These are phyloP conservation scores for Colletotrichum nymphaeae DNA, from an alignment of 2,329 filamentous ascomycete genomes.

Conservation along the genomic window DNA sequence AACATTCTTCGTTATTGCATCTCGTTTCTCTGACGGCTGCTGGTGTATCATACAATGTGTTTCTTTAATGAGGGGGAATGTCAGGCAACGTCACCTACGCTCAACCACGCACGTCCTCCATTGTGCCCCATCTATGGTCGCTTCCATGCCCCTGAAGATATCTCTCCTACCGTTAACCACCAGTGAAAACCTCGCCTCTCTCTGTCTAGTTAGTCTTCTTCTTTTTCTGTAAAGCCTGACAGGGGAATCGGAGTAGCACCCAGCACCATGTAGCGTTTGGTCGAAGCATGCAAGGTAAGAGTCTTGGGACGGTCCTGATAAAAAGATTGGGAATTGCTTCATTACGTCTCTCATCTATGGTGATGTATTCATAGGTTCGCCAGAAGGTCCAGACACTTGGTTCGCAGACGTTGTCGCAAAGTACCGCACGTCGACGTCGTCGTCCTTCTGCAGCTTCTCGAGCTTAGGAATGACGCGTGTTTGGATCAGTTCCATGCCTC, in stretches of 20 bases:
- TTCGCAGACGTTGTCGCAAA: slow-evolving; percentile 92
- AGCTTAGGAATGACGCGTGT: slow-evolving; percentile 89
- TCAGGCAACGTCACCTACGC: slow-evolving; percentile 18
- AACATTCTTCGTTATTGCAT: slow-evolving; percentile 13
- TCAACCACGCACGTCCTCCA: neutral
- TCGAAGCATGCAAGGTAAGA: slow-evolving; percentile 26
- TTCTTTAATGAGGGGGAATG: slow-evolving; percentile 4
- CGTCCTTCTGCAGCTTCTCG: slow-evolving; percentile 95
- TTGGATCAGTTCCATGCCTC: slow-evolving; percentile 83
- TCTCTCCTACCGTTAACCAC: neutral
- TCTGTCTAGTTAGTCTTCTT: slow-evolving; percentile 17
- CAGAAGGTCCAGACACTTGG: slow-evolving; percentile 61
- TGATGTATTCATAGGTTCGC: slow-evolving; percentile 74
- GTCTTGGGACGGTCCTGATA: slow-evolving; percentile 17
- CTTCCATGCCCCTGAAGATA: slow-evolving; percentile 1
- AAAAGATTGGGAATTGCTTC: slow-evolving; percentile 63
- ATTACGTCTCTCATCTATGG: slow-evolving; percentile 67
- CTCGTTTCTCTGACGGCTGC: slow-evolving; percentile 21
- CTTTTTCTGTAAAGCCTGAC: slow-evolving; percentile 5
- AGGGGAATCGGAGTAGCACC: slow-evolving; percentile 17
- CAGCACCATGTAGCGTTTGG: slow-evolving; percentile 14
- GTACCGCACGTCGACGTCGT: slow-evolving; percentile 97
- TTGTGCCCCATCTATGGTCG: neutral
- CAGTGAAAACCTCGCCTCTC: neutral
- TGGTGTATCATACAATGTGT: slow-evolving; percentile 33